These are phyloP conservation scores for Mangifera indica DNA, from an alignment of 345 rosid species.

Conservation along the genomic window DNA sequence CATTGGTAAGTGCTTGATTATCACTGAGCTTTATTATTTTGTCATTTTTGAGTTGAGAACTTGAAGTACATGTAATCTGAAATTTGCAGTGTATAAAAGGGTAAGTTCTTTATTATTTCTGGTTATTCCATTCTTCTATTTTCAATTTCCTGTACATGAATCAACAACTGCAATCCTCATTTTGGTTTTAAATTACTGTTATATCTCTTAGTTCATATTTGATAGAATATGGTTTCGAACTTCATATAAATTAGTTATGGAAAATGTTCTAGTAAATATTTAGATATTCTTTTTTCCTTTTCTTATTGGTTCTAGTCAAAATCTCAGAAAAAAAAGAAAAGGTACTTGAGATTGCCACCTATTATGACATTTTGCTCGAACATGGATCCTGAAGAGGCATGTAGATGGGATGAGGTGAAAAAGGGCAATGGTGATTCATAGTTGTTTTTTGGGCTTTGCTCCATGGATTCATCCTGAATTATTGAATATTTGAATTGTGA, in stretches of 20 bases:
- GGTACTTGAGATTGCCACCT: background rate
- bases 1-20: conserved; percentile 54
- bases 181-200: background rate
- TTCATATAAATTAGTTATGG: too few species aligned
- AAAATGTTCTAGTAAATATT: too few species aligned
- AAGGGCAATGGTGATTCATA: background rate
- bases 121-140: background rate
- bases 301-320: background rate
- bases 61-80: background rate
- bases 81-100: background rate
- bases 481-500: conserved; percentile 1
- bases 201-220: background rate
- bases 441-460: conserved; percentile 1
- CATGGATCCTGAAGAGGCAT: background rate
- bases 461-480: background rate
- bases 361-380: background rate
- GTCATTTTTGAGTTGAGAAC: background rate
- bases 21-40: too few species aligned
- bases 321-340: background rate
- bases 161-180: background rate
- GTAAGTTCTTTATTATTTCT: conserved; percentile 6
- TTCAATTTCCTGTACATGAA: background rate
- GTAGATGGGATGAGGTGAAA: background rate
- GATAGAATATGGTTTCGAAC: background rate
- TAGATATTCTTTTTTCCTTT: background rate